Evolutionary conservation across 1,139 yeast genomes (phyloP).

Genomic region (Candida sanyaensis): DNA sequence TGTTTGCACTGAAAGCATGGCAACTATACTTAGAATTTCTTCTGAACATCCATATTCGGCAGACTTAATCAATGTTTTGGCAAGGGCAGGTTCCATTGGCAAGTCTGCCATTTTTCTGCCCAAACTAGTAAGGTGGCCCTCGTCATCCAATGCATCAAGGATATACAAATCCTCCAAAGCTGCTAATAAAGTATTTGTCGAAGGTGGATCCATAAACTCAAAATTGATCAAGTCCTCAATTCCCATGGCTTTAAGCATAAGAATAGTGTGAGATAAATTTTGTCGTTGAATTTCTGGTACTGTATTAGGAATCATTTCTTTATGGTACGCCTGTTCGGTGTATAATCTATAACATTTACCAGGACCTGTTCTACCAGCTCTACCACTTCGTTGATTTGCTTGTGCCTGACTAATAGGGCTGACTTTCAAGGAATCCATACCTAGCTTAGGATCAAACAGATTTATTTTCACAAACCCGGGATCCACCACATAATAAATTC

Average conservation of each 20-base stretch:
- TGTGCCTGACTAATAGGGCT: slow-evolving; percentile 86
- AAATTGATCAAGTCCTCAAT: slow-evolving; percentile 76
- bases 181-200: slow-evolving; percentile 66
- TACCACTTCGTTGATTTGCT: slow-evolving; percentile 79
- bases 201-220: slow-evolving; percentile 96
- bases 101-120: slow-evolving; percentile 90
- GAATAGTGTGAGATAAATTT: slow-evolving; percentile 79
- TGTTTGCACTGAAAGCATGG: slow-evolving; percentile 89
- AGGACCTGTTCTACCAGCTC: slow-evolving; percentile 89
- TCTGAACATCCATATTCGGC: slow-evolving; percentile 77
- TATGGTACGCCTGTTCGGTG: slow-evolving; percentile 64
- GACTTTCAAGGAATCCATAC: slow-evolving; percentile 92
- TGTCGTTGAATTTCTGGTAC: slow-evolving; percentile 94
- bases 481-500: slow-evolving; percentile 95
- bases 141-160: slow-evolving; percentile 78
- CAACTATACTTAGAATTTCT: slow-evolving; percentile 80
- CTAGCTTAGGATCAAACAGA: slow-evolving; percentile 92
- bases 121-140: slow-evolving; percentile 69
- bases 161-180: slow-evolving; percentile 86
- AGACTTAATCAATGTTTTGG: slow-evolving; percentile 78
- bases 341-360: slow-evolving; percentile 78
- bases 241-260: slow-evolving; percentile 95
- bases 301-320: slow-evolving; percentile 82
- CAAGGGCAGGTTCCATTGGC: slow-evolving; percentile 93
- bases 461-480: slow-evolving; percentile 98